Evolutionary conservation across 2,329 filamentous ascomycete genomes (phyloP), one percentile per base, ranked within the genome.

Genomic region (Zopfia rhizophila): DNA sequence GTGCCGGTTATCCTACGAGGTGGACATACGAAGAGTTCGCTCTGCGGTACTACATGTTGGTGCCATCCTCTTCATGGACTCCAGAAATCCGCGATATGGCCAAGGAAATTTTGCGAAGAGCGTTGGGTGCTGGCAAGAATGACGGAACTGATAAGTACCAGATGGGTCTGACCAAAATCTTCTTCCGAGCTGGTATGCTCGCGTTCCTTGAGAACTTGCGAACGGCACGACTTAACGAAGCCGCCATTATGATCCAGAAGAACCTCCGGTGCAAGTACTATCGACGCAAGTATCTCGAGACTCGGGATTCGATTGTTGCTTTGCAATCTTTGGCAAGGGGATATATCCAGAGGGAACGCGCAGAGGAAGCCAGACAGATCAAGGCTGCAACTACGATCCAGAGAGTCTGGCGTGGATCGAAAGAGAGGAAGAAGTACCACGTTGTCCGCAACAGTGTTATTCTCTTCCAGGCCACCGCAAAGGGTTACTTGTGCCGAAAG

Each of bases 21-120:
- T 99, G 94, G 95, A 97, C 94, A 0, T 99, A 97, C 68, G 94
- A 99, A 68, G 94, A 99, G 70, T 99, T 99, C 72, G 94, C 94
- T 13, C 79, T 97, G 48, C 86, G 94, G 51, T 99, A 99, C 78
- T 99, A 99, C 78, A 97, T 99, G 91, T 80, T 99, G 54, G 90
- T 96, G 35, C 91, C 87, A 38, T 97, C 94, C 3, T 81, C 82
- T 13, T 83, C 90, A 62, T 97, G 94, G 93, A 96, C 92, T 4
- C 87, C 91, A 0, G 92, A 97, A 70, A 96, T 99, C 58, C 85
- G 91, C 39, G 81, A 92, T 47, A 96, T 99, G 89, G 94, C 92
- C 32, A 90, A 96, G 70, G 88, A 88, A 14, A 99, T 99, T 63
- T 75, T 99, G 55, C 87, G 84, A 48, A 94, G 92, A 74, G 94